Evolutionary conservation across 805 yeast genomes (phyloP).

Genomic region (Metschnikowia arizonensis): DNA sequence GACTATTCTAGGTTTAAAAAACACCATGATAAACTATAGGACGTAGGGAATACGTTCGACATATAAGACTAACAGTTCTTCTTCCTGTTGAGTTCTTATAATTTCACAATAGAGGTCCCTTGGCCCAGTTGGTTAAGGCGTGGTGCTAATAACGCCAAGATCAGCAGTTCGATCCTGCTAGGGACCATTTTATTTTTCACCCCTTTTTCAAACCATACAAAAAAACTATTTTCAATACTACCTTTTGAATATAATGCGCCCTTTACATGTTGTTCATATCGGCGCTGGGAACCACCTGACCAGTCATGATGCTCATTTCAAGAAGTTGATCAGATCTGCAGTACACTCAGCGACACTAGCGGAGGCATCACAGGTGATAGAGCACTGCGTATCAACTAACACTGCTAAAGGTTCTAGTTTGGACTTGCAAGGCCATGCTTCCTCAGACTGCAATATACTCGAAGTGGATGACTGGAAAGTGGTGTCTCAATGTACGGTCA

Average conservation of each 20-base stretch:
- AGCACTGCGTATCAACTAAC: conserved; percentile 40
- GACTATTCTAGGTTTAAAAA: too few species aligned
- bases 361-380: conserved; percentile 26
- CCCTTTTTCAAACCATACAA: not conserved
- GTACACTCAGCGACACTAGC: conserved; percentile 14
- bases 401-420: conserved; percentile 49
- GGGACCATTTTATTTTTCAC: conserved; percentile 52
- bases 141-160: conserved; percentile 56
- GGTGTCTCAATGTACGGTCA: conserved; percentile 16
- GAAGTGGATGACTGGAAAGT: conserved; percentile 11
- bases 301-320: conserved; percentile 20
- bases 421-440: conserved; percentile 37
- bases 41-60: too few species aligned
- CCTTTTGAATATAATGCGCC: conserved; percentile 5
- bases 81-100: too few species aligned
- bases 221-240: conserved; percentile 32
- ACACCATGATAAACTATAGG: too few species aligned
- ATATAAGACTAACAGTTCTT: too few species aligned
- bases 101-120: conserved; percentile 34
- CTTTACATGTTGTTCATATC: conserved; percentile 34
- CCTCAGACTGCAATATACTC: conserved; percentile 43
- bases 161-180: conserved; percentile 88
- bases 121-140: conserved; percentile 55
- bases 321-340: conserved; percentile 26
- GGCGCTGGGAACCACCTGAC: conserved; percentile 49